Conservation (phyloP, 176 grass and related monocot species). For the Aegilops bicornis region DNA sequence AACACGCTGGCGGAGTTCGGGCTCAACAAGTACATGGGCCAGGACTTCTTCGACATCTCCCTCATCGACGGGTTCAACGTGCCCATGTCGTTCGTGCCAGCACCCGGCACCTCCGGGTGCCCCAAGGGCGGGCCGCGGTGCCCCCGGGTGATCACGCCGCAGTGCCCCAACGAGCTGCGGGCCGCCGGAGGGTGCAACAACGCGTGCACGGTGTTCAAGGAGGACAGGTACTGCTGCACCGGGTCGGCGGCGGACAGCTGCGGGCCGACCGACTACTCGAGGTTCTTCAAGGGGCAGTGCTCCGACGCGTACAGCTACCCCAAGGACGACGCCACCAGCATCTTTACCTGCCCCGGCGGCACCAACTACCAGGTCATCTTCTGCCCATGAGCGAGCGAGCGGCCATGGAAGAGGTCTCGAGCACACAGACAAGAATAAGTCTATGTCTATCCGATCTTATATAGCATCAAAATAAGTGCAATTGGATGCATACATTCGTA, state of each 20-base stretch:
- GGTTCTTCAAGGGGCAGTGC: slow-evolving; percentile 50
- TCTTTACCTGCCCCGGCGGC: slow-evolving; percentile 37
- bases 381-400: slow-evolving; percentile 24
- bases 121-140: slow-evolving; percentile 39
- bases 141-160: not conserved
- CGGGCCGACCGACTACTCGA: slow-evolving; percentile 36
- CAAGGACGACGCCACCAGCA: slow-evolving; percentile 24
- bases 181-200: slow-evolving; percentile 41
- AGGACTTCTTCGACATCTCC: slow-evolving; percentile 61
- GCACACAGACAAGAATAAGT: not conserved
- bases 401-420: not conserved
- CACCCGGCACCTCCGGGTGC: slow-evolving; percentile 22
- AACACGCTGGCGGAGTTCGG: slow-evolving; percentile 56
- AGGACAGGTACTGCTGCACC: slow-evolving; percentile 41
- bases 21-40: slow-evolving; percentile 20
- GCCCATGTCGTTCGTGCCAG: slow-evolving; percentile 49
- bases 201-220: slow-evolving; percentile 39
- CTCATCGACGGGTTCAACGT: slow-evolving; percentile 64
- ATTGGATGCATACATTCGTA: not conserved
- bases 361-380: slow-evolving; percentile 54
- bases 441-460: not conserved
- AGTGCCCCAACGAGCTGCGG: slow-evolving; percentile 35
- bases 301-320: slow-evolving; percentile 48
- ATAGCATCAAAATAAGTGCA: not conserved
- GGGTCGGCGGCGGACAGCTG: not conserved